A percentile compares a stretch with the other conserved stretches of the same genome.
These are phyloP conservation scores for Oryza meyeriana DNA, from an alignment of 176 grass and related monocot genomes.

Conservation along the genomic window DNA sequence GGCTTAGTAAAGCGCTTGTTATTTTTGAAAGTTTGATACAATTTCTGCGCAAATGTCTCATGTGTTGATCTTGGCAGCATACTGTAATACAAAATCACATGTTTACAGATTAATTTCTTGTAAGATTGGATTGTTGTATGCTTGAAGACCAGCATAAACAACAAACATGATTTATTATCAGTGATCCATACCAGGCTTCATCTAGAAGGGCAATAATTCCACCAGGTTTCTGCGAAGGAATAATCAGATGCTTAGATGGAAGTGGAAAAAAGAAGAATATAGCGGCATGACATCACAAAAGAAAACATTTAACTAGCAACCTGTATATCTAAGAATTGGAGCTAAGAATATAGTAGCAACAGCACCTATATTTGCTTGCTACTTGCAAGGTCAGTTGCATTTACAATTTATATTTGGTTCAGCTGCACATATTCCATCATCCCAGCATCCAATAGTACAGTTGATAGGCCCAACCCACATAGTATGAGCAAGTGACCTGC, in stretches of 20 bases:
- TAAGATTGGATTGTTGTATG: background rate
- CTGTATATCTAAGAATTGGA: slow-evolving; percentile 28
- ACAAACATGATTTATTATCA: slow-evolving; percentile 26
- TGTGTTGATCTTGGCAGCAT: slow-evolving; percentile 96
- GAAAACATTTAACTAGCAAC: slow-evolving; percentile 2
- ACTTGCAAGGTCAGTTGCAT: slow-evolving; percentile 1
- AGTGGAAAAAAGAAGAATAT: slow-evolving; percentile 1
- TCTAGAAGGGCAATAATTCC: slow-evolving; percentile 96
- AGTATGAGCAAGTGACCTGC: background rate
- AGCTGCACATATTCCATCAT: slow-evolving; percentile 10
- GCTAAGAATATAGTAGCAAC: slow-evolving; percentile 17
- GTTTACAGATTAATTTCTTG: slow-evolving; percentile 27
- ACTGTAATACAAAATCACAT: slow-evolving; percentile 48
- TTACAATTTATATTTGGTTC: background rate
- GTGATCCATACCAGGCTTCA: slow-evolving; percentile 80
- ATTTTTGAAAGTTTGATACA: slow-evolving; percentile 96
- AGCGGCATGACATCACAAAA: background rate
- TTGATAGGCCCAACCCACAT: background rate
- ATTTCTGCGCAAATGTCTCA: slow-evolving; percentile 97
- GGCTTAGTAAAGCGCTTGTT: slow-evolving; percentile 85
- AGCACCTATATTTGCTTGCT: slow-evolving; percentile 11
- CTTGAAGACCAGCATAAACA: slow-evolving; percentile 26
- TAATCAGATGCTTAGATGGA: slow-evolving; percentile 16
- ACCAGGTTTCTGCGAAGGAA: slow-evolving; percentile 89
- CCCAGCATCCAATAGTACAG: background rate